These are phyloP conservation scores for Pleodorina starrii DNA, from an alignment of 139 green algal genomes.

Conservation along the genomic window DNA sequence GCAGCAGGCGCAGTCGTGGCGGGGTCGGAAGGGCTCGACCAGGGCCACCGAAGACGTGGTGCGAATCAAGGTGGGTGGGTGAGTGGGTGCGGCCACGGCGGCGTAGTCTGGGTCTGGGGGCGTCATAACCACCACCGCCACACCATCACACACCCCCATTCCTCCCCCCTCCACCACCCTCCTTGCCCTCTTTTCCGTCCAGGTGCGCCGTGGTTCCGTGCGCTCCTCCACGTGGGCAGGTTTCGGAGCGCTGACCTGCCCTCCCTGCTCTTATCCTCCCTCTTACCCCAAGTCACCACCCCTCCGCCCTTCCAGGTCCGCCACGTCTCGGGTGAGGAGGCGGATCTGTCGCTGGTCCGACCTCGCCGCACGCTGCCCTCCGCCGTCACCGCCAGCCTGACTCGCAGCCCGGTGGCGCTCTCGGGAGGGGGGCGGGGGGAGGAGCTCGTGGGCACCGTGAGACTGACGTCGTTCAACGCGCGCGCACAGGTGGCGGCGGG, in stretches of 20 bases:
- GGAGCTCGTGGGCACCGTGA: conserved; percentile 72
- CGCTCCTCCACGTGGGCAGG: no score
- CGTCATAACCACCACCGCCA: no score
- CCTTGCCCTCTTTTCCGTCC: not conserved
- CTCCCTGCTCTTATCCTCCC: not conserved
- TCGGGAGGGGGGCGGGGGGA: conserved; percentile 12
- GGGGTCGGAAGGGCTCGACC: not conserved
- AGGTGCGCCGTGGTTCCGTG: not conserved
- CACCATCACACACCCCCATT: not conserved
- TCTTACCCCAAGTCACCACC: not conserved
- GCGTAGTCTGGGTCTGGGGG: no score
- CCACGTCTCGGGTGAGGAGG: conserved; percentile 52
- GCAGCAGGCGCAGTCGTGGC: not conserved
- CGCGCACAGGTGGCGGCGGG: conserved; percentile 71
- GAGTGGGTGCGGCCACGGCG: no score
- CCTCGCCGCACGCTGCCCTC: conserved; percentile 59
- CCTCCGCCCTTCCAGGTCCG: conserved; percentile 53
- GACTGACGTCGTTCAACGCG: conserved; percentile 85
- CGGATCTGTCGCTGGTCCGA: conserved; percentile 58
- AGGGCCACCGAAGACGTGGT: conserved; percentile 1
- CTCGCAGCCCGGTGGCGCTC: conserved; percentile 18
- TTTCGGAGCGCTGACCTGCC: not conserved
- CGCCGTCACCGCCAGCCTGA: conserved; percentile 61
- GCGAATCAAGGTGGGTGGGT: conserved; percentile 51
- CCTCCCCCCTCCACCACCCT: not conserved